Evolutionary conservation across 805 yeast species (phyloP).

Genomic region (Nakazawaea peltata): DNA sequence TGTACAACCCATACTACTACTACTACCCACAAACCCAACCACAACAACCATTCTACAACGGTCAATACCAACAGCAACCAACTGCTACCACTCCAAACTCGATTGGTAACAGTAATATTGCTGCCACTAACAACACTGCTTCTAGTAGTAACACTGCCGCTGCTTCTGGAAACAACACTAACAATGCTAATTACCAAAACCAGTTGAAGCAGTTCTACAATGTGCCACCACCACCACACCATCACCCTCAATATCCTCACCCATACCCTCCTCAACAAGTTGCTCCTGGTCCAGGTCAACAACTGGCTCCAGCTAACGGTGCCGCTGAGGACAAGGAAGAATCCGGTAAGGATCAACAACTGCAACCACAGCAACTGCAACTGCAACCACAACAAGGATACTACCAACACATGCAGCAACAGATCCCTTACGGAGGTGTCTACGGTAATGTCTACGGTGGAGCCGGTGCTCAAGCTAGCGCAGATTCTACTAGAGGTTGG

Average conservation of each 20-base stretch:
- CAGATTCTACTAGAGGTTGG: constrained; percentile 6
- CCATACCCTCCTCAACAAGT: constrained; percentile 2
- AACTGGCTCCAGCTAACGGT: constrained; percentile 11
- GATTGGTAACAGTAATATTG: neutral
- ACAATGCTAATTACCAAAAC: constrained; percentile 6
- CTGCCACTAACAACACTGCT: neutral
- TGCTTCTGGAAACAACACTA: neutral
- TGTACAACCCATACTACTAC: constrained; percentile 11
- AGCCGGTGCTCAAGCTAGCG: neutral
- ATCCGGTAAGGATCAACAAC: constrained; percentile 5
- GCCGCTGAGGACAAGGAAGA: constrained; percentile 17
- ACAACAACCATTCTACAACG: constrained; percentile 8
- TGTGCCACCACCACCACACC: constrained; percentile 5
- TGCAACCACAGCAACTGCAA: constrained; percentile 13
- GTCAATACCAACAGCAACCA: constrained; percentile 5
- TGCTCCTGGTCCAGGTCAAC: neutral
- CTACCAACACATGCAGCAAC: constrained; percentile 9
- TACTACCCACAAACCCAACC: constrained; percentile 9
- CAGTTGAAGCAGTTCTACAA: constrained; percentile 9
- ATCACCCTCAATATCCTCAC: constrained; percentile 2
- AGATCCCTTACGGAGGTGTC: constrained; percentile 17
- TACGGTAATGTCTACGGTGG: constrained; percentile 7
- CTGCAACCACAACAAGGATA: constrained; percentile 13
- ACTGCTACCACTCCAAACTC: neutral
- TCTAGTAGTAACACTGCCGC: neutral